phyloP scores from a whole-genome alignment of 305 asterid genomes.

The Solanum chacoense region DNA sequence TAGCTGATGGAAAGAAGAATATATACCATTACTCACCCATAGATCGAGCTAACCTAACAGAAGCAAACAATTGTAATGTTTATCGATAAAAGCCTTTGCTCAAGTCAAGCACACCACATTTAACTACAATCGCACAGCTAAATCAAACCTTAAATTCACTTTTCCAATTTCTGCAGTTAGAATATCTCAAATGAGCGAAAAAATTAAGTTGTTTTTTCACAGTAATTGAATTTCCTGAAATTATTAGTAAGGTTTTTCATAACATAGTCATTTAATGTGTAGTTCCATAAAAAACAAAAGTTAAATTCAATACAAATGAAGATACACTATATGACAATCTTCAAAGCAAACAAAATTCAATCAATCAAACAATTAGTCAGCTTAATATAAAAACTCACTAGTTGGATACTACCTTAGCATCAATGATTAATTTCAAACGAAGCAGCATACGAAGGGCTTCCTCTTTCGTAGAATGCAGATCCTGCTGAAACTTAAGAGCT shows the following conservation, averaged over 20 bases:
- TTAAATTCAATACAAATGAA: neutral
- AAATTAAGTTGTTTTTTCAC: neutral
- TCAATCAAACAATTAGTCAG: neutral
- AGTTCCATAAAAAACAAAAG: neutral
- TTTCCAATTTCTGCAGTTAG: neutral
- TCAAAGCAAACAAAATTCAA: neutral
- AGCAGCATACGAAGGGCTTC: constrained; percentile 46
- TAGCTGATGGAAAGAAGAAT: neutral
- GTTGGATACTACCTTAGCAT: constrained; percentile 32
- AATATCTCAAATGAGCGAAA: neutral
- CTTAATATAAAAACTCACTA: neutral
- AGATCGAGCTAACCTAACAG: neutral
- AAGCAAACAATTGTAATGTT: neutral
- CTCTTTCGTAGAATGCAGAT: constrained; percentile 32
- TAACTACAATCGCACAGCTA: neutral
- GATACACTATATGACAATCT: neutral
- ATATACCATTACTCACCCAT: neutral
- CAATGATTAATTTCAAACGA: constrained; percentile 49
- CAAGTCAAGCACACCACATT: neutral
- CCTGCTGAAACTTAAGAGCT: constrained; percentile 37
- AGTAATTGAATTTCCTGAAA: neutral
- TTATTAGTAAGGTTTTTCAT: neutral
- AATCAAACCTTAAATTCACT: neutral
- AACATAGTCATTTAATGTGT: neutral
- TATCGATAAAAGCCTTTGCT: neutral